Evolutionary conservation across 176 grass and related monocot species (phyloP).

Genomic region (Rhynchospora breviuscula): DNA sequence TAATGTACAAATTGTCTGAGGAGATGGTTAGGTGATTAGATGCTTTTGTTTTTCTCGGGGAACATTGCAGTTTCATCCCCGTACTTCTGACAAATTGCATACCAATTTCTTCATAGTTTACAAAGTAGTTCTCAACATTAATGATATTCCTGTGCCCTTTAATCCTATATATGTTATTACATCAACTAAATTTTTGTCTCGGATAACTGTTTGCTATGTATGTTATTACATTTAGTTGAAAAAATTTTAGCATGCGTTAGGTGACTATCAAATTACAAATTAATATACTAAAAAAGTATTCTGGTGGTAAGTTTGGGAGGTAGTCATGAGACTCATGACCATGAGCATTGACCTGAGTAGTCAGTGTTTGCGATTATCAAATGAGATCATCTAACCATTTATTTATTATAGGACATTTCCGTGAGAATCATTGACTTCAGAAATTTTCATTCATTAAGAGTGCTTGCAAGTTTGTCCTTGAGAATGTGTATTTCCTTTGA

Average conservation of each 20-base stretch:
- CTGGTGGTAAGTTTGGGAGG: background rate
- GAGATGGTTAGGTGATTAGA: background rate
- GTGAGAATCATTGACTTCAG: background rate
- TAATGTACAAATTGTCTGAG: constrained; percentile 3
- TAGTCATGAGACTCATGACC: background rate
- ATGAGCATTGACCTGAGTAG: background rate
- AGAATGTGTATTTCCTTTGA: background rate
- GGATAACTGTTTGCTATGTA: background rate
- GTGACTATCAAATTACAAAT: background rate
- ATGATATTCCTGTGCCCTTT: background rate
- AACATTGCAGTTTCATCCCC: background rate
- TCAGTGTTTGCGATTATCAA: background rate
- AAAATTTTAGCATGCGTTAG: background rate
- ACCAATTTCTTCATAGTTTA: background rate
- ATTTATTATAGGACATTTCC: background rate
- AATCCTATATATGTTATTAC: background rate
- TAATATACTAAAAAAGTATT: background rate
- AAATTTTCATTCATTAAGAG: background rate
- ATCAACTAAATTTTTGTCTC: background rate
- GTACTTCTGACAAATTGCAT: constrained; percentile 3
- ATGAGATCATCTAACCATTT: background rate
- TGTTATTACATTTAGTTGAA: background rate
- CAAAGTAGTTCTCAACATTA: background rate
- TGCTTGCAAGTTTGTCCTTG: background rate
- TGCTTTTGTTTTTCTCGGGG: background rate